A percentile compares a stretch with the other conserved stretches of the same genome.
Evolutionary conservation across 768 basidiomycete species (phyloP).

Genomic region (Neoboletus subvelutipes): DNA sequence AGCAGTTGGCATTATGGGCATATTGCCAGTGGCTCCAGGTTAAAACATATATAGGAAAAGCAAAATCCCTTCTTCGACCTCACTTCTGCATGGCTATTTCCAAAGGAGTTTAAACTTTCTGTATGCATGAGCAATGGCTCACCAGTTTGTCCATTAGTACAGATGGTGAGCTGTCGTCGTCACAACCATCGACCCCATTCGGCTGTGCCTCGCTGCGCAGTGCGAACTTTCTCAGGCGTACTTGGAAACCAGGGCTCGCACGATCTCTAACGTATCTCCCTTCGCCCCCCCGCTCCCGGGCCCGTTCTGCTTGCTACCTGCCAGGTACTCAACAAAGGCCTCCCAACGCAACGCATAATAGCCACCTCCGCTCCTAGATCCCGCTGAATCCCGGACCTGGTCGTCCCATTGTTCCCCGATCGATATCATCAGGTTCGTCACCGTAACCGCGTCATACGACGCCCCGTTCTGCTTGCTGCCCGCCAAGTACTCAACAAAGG

Average conservation of each 20-base stretch:
- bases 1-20: no score
- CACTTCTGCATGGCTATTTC: background rate
- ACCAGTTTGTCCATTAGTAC: no score
- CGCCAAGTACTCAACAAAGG: slow-evolving; percentile 36
- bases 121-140: no score
- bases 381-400: slow-evolving; percentile 17
- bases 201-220: background rate
- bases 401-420: slow-evolving; percentile 36
- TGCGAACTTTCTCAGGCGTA: slow-evolving; percentile 1
- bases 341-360: slow-evolving; percentile 39
- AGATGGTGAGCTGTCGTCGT: no score
- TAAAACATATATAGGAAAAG: background rate
- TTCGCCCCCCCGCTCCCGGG: slow-evolving; percentile 11
- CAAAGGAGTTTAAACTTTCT: background rate
- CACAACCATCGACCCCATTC: no score
- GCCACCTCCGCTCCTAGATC: no score
- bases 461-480: slow-evolving; percentile 26
- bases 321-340: slow-evolving; percentile 36
- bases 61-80: background rate
- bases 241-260: slow-evolving; percentile 8
- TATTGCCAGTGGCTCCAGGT: no score
- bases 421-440: slow-evolving; percentile 28
- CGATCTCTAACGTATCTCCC: slow-evolving; percentile 27
- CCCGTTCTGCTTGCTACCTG: slow-evolving; percentile 26
- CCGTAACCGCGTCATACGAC: slow-evolving; percentile 28